Evolutionary conservation across 78 protist genomes (phyloP), one percentile per base, ranked within the genome.

Genomic region (Dictyostelium purpureum): DNA sequence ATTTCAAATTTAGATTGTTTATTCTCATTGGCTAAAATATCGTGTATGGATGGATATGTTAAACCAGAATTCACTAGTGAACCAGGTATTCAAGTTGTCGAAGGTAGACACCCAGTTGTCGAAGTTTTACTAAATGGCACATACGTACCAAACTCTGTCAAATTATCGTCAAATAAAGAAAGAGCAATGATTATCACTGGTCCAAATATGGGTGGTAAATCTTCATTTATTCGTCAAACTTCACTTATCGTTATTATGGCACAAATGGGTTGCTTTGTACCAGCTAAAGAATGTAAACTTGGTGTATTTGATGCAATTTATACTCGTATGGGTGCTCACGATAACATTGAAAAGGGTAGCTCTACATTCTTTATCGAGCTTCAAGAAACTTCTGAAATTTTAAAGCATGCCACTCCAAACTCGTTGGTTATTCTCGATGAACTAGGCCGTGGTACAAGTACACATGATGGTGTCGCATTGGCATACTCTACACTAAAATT

Each of bases 131-230:
- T 51, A 14, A 33, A 35, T 43, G 85, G 47, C 6, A 19, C 24
- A 19, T 94, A 77, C 35, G 91, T 88, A 16, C 85, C 96, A 56
- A 94, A 94, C 59, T 37, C 77, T 19, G 49, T 94, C 24, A 2
- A 31, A 10, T 49, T 94, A 24, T 7, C 2, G 12, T 11, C 38
- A 2, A 83, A 37, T 24, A 67, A 19, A 4, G 77, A 85, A 51
- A 31, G 65, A 66, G 75, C 66, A 24, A 61, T 75, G 59, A 43
- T 97, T 47, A 79, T 97, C 2, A 97, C 98, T 2, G 99, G 99
- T 28, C 99, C 99, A 37, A 98, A 98, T 54, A 97, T 98, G 99
- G 99, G 99, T 57, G 99, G 99, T 19, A 98, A 98, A 74, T 69
- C 87, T 33, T 70, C 89, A 0, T 94, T 80, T 54, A 78, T 94